phyloP scores from a whole-genome alignment of 1,284 basidiomycete species.

The Fomitopsis schrenkii region DNA sequence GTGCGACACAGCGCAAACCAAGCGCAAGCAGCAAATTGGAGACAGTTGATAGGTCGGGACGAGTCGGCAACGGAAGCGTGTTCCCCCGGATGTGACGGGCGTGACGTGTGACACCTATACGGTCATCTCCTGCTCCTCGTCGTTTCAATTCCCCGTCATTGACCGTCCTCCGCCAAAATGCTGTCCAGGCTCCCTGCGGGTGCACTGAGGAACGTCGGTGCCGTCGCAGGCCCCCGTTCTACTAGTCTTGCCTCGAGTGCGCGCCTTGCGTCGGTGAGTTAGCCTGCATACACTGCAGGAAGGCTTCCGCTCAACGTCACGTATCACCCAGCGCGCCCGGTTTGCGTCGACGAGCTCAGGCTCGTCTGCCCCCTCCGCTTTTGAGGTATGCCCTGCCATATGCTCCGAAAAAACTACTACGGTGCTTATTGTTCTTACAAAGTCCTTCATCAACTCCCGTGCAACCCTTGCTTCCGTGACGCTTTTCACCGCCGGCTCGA shows the following conservation, averaged over 20 bases:
- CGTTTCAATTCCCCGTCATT: constrained; percentile 30
- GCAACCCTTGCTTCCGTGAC: constrained; percentile 78
- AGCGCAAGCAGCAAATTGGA: not conserved
- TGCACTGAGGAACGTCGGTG: constrained; percentile 53
- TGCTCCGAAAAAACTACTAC: not conserved
- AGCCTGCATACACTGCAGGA: constrained; percentile 4
- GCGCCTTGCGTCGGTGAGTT: constrained; percentile 43
- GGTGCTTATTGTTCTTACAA: constrained; percentile 13
- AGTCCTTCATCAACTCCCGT: constrained; percentile 63
- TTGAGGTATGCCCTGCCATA: constrained; percentile 45
- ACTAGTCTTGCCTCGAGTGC: constrained; percentile 33
- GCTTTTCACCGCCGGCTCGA: constrained; percentile 78
- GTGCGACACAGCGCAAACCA: not conserved
- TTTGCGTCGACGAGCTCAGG: constrained; percentile 54
- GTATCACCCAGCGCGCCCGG: constrained; percentile 47
- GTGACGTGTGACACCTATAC: constrained; percentile 19
- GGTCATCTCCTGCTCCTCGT: constrained; percentile 23
- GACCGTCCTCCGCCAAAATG: constrained; percentile 51
- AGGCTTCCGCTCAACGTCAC: constrained; percentile 12
- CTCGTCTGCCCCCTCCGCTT: constrained; percentile 46
- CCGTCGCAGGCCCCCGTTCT: constrained; percentile 34
- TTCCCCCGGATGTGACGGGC: constrained; percentile 20
- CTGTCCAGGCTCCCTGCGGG: constrained; percentile 71
- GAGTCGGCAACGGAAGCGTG: constrained; percentile 9
- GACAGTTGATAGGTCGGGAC: constrained; percentile 5